A percentile compares a stretch with the other conserved stretches of the same genome.
These are phyloP conservation scores for Solanum chilense DNA, from an alignment of 257 asterid species.

Conservation along the genomic window DNA sequence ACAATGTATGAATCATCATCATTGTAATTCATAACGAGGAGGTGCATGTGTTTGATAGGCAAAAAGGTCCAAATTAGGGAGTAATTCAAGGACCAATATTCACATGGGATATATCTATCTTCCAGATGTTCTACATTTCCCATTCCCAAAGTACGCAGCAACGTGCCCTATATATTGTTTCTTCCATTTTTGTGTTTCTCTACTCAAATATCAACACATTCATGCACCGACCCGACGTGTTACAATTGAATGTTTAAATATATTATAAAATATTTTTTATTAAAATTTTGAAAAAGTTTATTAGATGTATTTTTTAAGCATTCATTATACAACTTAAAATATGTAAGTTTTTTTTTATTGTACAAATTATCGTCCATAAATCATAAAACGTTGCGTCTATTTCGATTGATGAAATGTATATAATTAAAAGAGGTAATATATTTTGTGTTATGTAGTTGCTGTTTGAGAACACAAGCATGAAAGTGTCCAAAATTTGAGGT, in stretches of 20 bases:
- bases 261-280: rapidly evolving
- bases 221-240: background rate
- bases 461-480: background rate
- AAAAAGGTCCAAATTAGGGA: background rate
- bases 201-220: background rate
- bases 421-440: background rate
- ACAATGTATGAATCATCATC: background rate
- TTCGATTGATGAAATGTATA: background rate
- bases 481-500: background rate
- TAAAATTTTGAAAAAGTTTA: rapidly evolving
- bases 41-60: background rate
- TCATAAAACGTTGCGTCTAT: rapidly evolving
- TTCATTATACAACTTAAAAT: background rate
- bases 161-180: background rate
- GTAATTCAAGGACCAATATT: background rate
- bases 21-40: background rate
- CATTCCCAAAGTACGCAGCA: background rate
- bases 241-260: background rate
- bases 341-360: background rate
- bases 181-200: background rate
- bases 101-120: background rate
- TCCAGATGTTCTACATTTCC: background rate
- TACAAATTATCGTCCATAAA: background rate
- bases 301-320: background rate
- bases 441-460: background rate